Percentiles rank a stretch among this genome's conserved stretches.
Evolutionary conservation across 1,139 yeast species (phyloP).

Genomic region (Sugiyamaella xylanicola): DNA sequence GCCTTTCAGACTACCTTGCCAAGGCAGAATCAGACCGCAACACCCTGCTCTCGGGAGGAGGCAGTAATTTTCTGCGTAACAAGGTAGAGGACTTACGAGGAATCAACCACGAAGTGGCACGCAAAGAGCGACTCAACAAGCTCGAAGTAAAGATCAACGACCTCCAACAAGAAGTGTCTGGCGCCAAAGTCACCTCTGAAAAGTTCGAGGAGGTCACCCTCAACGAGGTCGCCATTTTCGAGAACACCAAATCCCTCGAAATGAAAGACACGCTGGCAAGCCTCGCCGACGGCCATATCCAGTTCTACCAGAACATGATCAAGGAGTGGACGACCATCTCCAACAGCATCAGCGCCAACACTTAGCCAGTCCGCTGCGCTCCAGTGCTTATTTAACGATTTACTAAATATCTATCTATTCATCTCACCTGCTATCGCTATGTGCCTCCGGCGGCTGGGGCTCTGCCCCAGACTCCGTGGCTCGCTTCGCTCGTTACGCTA

Average conservation of each 20-base stretch:
- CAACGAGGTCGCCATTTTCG: constrained; percentile 80
- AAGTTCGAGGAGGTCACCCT: constrained; percentile 65
- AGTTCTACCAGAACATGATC: constrained; percentile 70
- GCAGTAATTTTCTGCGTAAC: constrained; percentile 54
- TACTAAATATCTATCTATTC: background rate
- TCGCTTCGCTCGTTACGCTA: too few relatives aligned
- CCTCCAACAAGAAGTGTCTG: constrained; percentile 59
- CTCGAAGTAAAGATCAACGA: constrained; percentile 59
- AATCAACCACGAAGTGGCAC: constrained; percentile 57
- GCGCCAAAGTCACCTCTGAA: constrained; percentile 70
- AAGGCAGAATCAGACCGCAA: constrained; percentile 72
- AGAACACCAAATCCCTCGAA: constrained; percentile 75
- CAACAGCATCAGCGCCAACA: constrained; percentile 18
- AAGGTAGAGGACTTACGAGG: constrained; percentile 64
- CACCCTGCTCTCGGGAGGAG: constrained; percentile 55
- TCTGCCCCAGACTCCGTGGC: background rate
- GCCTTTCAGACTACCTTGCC: constrained; percentile 71
- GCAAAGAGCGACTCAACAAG: constrained; percentile 54
- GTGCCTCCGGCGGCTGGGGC: background rate
- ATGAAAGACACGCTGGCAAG: constrained; percentile 68
- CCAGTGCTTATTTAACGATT: background rate
- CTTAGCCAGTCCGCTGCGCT: background rate
- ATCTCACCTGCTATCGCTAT: too few relatives aligned
- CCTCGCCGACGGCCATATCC: constrained; percentile 74
- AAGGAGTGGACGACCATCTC: constrained; percentile 60